phyloP scores from a whole-genome alignment of 176 grass and related monocot species.

The Coix lacrymajobi region DNA sequence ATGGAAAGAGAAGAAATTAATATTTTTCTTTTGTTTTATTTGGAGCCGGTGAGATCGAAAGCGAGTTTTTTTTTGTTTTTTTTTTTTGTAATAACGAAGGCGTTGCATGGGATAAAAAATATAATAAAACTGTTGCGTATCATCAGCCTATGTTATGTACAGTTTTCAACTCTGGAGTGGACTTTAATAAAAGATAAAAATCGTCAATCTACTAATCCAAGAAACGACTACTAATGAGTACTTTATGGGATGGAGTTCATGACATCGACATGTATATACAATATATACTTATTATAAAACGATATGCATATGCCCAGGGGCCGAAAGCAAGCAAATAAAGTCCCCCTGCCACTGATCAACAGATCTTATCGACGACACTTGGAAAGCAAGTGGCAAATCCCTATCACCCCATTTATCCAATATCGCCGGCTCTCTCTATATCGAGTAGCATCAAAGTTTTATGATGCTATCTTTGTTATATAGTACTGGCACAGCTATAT shows the following conservation, averaged over 20 bases:
- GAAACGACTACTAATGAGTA: too few relatives aligned
- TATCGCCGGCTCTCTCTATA: background rate
- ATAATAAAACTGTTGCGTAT: background rate
- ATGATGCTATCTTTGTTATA: background rate
- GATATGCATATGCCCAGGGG: background rate
- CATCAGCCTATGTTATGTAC: too few relatives aligned
- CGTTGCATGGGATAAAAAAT: too few relatives aligned
- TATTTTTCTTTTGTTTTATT: background rate
- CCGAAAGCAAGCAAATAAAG: slow-evolving; percentile 41
- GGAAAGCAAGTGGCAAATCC: background rate
- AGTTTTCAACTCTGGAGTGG: background rate
- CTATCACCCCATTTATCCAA: slow-evolving; percentile 11
- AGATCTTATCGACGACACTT: slow-evolving; percentile 13
- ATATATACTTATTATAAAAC: background rate
- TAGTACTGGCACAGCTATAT: background rate
- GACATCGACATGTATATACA: background rate
- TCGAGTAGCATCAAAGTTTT: background rate
- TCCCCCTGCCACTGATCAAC: background rate
- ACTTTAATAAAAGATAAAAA: background rate
- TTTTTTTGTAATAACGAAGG: too few relatives aligned
- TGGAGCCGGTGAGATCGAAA: background rate
- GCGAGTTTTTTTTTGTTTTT: too few relatives aligned
- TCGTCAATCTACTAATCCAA: background rate
- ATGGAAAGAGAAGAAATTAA: background rate
- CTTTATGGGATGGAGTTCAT: background rate